Percentiles rank a stretch among this genome's conserved stretches.
These are phyloP conservation scores for Acarospora socialis DNA, from an alignment of 2,329 filamentous ascomycete genomes.

Conservation along the genomic window DNA sequence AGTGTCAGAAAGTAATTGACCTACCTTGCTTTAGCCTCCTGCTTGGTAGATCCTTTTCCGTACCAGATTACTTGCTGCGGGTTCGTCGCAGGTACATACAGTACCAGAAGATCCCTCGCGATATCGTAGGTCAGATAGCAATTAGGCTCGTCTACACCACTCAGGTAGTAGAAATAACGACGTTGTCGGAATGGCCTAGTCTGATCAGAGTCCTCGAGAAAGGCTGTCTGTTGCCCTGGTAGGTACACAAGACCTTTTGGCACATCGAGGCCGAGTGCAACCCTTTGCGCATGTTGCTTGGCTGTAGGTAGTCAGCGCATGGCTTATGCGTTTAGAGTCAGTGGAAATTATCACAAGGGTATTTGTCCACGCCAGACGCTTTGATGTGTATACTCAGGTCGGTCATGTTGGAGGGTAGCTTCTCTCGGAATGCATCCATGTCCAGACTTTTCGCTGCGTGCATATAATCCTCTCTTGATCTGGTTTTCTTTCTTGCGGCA, in stretches of 20 bases:
- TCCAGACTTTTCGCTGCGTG: no score
- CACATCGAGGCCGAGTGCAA: conserved; percentile 28
- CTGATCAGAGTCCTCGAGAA: conserved; percentile 46
- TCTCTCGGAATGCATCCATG: no score
- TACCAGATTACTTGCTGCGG: conserved; percentile 48
- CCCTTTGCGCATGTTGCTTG: conserved; percentile 35
- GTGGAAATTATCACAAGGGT: no score
- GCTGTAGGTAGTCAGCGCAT: no score
- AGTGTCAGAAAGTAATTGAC: background rate
- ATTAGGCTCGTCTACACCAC: conserved; percentile 39
- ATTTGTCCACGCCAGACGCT: no score
- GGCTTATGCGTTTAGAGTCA: no score
- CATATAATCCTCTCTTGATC: no score
- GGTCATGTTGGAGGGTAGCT: no score
- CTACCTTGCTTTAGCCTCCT: conserved; percentile 43
- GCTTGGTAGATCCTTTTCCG: conserved; percentile 44
- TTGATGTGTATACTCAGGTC: no score
- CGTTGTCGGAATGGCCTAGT: conserved; percentile 41
- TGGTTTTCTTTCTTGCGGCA: no score
- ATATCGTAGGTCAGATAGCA: conserved; percentile 45
- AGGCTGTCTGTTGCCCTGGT: conserved; percentile 33
- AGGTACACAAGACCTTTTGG: conserved; percentile 42
- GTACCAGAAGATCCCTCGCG: conserved; percentile 45
- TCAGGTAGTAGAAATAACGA: conserved; percentile 49
- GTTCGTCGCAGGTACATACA: conserved; percentile 61